Evolutionary conservation across 78 protist species (phyloP).

Genomic region (Planoprotostelium fungivorum): DNA sequence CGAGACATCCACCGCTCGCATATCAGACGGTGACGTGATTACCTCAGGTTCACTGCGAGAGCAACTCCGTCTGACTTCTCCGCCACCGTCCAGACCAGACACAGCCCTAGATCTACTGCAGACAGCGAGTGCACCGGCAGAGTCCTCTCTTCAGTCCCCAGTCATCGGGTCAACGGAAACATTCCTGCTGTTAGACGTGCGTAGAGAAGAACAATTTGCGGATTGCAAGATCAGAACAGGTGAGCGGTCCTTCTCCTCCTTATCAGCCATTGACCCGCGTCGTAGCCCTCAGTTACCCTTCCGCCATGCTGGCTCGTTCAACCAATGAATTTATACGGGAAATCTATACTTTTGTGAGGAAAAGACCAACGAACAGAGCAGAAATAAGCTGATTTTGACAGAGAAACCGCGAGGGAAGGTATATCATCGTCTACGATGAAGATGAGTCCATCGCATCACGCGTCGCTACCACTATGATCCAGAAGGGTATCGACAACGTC

Average conservation of each 20-base stretch:
- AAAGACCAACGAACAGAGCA: too few species aligned
- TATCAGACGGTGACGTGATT: too few species aligned
- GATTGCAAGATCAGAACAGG: neutral
- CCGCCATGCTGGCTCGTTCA: neutral
- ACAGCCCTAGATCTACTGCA: neutral
- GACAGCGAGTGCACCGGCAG: neutral
- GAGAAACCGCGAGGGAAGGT: neutral
- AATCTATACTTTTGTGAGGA: neutral
- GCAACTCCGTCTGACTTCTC: neutral
- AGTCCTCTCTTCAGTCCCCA: neutral
- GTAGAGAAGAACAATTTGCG: neutral
- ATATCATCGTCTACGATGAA: neutral
- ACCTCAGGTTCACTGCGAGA: neutral
- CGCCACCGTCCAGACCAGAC: neutral
- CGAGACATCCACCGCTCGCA: neutral
- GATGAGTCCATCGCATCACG: neutral
- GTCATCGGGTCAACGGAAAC: neutral
- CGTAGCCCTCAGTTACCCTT: neutral
- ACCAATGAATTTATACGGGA: neutral
- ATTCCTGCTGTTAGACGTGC: neutral
- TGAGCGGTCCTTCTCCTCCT: neutral
- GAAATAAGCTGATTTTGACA: too few species aligned
- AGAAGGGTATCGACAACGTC: neutral
- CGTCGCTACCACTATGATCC: neutral
- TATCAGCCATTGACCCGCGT: too few species aligned